phyloP scores from a whole-genome alignment of 2,329 filamentous ascomycete species.

The Cladophialophora carrionii region DNA sequence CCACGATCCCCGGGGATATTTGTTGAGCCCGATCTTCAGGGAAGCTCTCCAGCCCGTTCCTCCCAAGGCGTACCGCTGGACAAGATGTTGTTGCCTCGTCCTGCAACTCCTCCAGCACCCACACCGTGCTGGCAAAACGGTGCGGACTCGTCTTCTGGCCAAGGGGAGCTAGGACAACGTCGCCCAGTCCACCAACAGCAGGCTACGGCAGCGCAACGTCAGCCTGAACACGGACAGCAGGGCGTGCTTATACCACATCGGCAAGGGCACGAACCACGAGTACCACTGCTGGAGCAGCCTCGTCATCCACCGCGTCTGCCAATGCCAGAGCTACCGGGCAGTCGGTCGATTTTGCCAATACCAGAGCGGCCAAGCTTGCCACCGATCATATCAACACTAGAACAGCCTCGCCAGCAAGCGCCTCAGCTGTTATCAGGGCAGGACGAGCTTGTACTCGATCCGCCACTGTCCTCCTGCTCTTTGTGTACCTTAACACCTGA shows the following conservation, averaged over 20 bases:
- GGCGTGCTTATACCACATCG: not conserved
- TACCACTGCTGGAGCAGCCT: not conserved
- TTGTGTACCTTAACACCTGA: not conserved
- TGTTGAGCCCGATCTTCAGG: not conserved
- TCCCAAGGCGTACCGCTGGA: not conserved
- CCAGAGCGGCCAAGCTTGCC: not conserved
- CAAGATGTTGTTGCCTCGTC: not conserved
- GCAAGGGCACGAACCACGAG: not conserved
- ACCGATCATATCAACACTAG: not conserved
- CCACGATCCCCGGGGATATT: not conserved
- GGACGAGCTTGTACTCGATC: not conserved
- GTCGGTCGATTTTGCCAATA: not conserved
- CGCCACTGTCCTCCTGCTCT: not conserved
- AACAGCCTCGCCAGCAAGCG: not conserved
- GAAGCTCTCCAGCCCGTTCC: not conserved
- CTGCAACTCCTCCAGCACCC: not conserved
- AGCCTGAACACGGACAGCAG: not conserved
- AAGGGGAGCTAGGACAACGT: not conserved
- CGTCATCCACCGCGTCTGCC: not conserved
- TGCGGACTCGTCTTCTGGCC: not conserved
- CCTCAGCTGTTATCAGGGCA: not conserved
- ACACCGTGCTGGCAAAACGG: not conserved
- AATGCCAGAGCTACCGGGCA: not conserved
- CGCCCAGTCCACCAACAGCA: not conserved
- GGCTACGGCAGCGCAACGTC: not conserved